Evolutionary conservation across 345 rosid genomes (phyloP).

Genomic region (Trapa incisa): DNA sequence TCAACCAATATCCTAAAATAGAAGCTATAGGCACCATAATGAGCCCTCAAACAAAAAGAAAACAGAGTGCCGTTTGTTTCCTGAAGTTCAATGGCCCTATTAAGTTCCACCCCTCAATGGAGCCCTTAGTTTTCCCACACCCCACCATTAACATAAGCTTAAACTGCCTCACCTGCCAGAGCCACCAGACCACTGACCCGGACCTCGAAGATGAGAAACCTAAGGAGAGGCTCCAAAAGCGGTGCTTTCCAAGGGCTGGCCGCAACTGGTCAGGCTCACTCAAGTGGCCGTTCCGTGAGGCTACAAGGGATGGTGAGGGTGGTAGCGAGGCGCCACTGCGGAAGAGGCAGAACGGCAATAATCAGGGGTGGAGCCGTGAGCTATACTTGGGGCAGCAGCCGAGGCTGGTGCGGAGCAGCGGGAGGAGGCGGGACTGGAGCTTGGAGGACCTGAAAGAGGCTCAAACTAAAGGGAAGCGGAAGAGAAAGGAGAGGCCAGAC

Average conservation of each 20-base stretch:
- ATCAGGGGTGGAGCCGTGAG: slow-evolving; percentile 10
- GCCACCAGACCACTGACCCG: slow-evolving; percentile 21
- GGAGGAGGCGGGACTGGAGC: slow-evolving; percentile 95
- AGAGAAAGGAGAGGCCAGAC: neutral
- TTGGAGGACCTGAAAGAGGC: slow-evolving; percentile 49
- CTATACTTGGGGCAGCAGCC: slow-evolving; percentile 20
- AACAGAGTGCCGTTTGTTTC: neutral
- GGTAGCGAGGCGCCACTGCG: neutral
- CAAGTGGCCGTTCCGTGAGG: slow-evolving; percentile 13
- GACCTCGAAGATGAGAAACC: slow-evolving; percentile 9
- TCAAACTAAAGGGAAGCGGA: slow-evolving; percentile 7
- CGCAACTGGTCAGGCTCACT: slow-evolving; percentile 39
- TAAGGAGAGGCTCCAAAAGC: neutral
- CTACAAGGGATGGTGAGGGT: neutral
- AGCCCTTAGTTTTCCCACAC: neutral
- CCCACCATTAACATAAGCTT: slow-evolving; percentile 6
- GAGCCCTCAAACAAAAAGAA: neutral
- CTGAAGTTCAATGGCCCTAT: neutral
- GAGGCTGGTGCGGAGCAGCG: slow-evolving; percentile 62
- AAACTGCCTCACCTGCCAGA: slow-evolving; percentile 50
- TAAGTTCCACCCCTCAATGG: neutral
- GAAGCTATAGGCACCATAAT: neutral
- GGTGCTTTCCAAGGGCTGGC: slow-evolving; percentile 12
- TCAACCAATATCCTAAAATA: no score
- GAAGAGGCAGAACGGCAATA: slow-evolving; percentile 20